Conservation (phyloP, 768 basidiomycete genomes). For the Naganishia vishniacii region DNA sequence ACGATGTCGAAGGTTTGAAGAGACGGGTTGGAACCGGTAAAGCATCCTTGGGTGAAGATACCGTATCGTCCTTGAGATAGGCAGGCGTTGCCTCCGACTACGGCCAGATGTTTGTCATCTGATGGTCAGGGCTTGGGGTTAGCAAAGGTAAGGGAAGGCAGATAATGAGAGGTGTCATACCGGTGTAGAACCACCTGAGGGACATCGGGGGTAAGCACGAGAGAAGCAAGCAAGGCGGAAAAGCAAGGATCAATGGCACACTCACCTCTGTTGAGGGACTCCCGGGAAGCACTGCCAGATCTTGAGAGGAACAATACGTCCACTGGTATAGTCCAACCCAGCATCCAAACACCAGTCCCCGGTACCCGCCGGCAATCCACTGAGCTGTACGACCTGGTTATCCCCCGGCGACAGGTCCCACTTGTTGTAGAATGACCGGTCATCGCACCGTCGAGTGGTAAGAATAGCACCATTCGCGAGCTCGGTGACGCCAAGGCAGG, state of each 20-base stretch:
- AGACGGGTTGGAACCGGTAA: neutral
- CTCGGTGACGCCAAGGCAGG: neutral
- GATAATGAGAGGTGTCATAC: neutral
- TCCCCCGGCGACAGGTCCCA: conserved; percentile 14
- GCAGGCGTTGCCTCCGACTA: neutral
- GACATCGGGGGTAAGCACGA: too few relatives aligned
- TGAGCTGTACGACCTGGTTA: conserved; percentile 8
- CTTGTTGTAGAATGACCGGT: neutral
- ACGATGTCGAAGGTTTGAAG: neutral
- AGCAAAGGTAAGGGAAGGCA: neutral
- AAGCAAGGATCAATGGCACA: neutral
- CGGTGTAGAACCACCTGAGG: conserved; percentile 9
- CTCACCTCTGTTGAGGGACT: conserved; percentile 7
- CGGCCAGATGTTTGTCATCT: neutral
- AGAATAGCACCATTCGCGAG: conserved; percentile 8
- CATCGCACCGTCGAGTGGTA: neutral
- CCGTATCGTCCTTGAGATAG: neutral
- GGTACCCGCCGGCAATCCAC: conserved; percentile 9
- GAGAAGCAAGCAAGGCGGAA: too few relatives aligned
- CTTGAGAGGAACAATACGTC: neutral
- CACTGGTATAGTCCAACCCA: conserved; percentile 1
- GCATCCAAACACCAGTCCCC: conserved; percentile 19
- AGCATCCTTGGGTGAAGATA: conserved; percentile 2
- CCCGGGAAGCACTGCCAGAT: conserved; percentile 10
- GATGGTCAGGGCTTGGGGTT: neutral